Base-by-base conservation (phyloP, 2,329 filamentous ascomycete genomes). In the Colletotrichum godetiae region DNA sequence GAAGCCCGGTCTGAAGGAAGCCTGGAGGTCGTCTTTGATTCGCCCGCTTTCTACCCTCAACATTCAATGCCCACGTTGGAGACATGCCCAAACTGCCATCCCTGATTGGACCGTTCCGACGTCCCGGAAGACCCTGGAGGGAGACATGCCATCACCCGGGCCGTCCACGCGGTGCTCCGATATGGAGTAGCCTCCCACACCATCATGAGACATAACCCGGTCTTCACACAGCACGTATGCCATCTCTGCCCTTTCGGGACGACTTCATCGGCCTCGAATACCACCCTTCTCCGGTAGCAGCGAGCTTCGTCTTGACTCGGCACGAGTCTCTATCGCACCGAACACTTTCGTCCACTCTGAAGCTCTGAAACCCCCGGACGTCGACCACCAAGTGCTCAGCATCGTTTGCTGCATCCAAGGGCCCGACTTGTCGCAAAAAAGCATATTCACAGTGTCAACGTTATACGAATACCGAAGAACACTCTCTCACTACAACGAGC, bases 161-260 rank as follows among this genome's bases (percentile, higher is more conserved):
- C 31, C 55, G 66, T 55, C 55, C 70, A 72, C 65, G 66, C 63
- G 70, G 24, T 58, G 27, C 52, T 63, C 69, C 37, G 33, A 27
- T 59, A 57, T 33, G 13, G 46, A 55, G 52, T 56, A 31, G 60
- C 66, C 60, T 72, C 66, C 65, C 66, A 72, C 37, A 63, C 59
- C 59, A 63, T 69, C 59, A 56, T 63, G 65, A 72, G 70, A 69
- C 70, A 72, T 31, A 55, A 35, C 66, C 66, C 42, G 52, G 37
- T 31, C 35, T 37, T 29, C 22, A 49, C 60, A 24, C 33, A 61
- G 24, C 49, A 58, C 61, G 11, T 37, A 33, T 29, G 5, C 13
- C 57, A 49, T 72, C 5, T 68, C 12, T 68, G 19, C 52, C 10
- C 35, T 49, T 68, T 29, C n/a, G 57, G 29, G 27, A 22, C 33